These are phyloP conservation scores for Mycosarcoma maydis DNA, from an alignment of 1,284 basidiomycete species.

Conservation along the genomic window DNA sequence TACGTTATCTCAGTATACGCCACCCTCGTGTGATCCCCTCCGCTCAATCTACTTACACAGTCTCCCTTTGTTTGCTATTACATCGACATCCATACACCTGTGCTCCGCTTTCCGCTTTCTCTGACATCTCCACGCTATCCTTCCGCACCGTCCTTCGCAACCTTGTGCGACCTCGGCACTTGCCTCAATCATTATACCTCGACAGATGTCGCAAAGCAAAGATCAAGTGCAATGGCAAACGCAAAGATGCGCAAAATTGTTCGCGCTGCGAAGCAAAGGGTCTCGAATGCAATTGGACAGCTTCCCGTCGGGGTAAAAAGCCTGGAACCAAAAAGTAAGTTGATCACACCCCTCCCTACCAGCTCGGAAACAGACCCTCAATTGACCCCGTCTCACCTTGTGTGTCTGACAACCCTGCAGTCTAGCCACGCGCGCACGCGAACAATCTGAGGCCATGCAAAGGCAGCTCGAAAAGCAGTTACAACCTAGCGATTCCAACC, in stretches of 20 bases:
- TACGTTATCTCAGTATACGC: constrained; percentile 10
- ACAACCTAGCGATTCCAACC: not conserved
- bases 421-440: constrained; percentile 39
- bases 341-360: not conserved
- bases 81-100: not conserved
- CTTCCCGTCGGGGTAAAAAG: constrained; percentile 42
- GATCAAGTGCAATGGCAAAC: constrained; percentile 52
- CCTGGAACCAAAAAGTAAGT: constrained; percentile 49
- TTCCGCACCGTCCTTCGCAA: not conserved
- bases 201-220: constrained; percentile 44
- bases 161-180: not conserved
- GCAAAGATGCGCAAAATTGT: constrained; percentile 46
- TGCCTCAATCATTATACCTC: not conserved
- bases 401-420: constrained; percentile 3
- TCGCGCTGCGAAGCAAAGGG: constrained; percentile 44
- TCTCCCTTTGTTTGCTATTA: not conserved
- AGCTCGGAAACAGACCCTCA: not conserved
- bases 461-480: constrained; percentile 20
- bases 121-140: no score
- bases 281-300: constrained; percentile 44
- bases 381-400: not conserved
- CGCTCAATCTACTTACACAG: constrained; percentile 5
- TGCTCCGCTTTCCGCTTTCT: no score
- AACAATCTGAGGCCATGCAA: constrained; percentile 36
- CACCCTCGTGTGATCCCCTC: constrained; percentile 7